Base-by-base conservation (phyloP, 75 land plant species). In the Picea glauca region DNA sequence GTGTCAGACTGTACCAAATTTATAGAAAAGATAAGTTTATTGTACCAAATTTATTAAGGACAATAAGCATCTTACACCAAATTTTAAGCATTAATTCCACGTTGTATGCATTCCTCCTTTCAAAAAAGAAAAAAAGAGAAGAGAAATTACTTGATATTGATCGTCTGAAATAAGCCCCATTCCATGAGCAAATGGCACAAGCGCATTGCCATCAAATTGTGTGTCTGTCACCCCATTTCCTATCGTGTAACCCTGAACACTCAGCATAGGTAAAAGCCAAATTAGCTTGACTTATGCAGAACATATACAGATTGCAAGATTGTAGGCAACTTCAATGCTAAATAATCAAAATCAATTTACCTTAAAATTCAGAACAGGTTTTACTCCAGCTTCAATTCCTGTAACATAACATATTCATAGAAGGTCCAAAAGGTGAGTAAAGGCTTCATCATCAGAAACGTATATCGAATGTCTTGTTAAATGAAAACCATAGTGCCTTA, bases 121-220 rank as follows among this genome's bases (percentile, higher is more conserved):
- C 0, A 46, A 46, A 6, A 46, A 7, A 0, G n/a, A 46, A 46
- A 46, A 8, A 8, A 50, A 50, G 11, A 50, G 11, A 0, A 50
- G 11, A 50, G 56, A 50, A 50, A 50, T 0, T 50, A 9, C 56
- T 9, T 50, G 56, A 50, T 50, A 50, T 50, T 9, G 11, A 50
- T 89, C 81, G 64, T 85, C 81, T 59, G 97, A 92, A 60, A 96
- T 96, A 15, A 96, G 91, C 38, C 89, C 95, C 99, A 96, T 94
- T 58, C 99, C 99, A 87, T 92, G 90, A 3, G 90, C 91, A 84
- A 96, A 96, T 33, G 99, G 94, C 23, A 96, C 89, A 59, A 94
- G 83, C 31, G 99, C 91, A 85, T 96, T 88, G 3, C 90, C 93
- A 87, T 96, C 99, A 78, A 85, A 94, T 21, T 54, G 60, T 3